phyloP scores from a whole-genome alignment of 495 filamentous ascomycete species.

The Hyphodiscus hymeniophilus region DNA sequence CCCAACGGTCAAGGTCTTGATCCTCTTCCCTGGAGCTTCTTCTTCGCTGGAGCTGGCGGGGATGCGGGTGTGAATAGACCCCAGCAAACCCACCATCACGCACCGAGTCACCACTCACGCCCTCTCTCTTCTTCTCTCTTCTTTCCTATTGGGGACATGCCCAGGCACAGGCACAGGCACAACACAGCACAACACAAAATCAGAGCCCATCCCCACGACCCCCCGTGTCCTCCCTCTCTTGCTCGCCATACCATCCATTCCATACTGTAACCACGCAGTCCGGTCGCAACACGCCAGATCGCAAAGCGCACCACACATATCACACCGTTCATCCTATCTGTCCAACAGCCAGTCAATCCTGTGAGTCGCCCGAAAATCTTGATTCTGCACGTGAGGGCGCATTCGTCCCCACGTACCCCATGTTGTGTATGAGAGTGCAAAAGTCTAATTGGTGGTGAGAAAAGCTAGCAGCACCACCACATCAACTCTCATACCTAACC shows the following conservation, averaged over 20 bases:
- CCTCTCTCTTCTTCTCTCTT: no score
- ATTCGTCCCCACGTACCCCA: not conserved
- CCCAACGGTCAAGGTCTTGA: no score
- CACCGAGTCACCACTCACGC: no score
- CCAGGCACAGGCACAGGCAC: constrained; percentile 1
- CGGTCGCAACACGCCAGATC: not conserved
- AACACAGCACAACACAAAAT: constrained; percentile 6
- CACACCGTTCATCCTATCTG: not conserved
- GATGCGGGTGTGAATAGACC: not conserved
- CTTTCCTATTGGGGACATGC: not conserved
- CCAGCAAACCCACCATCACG: not conserved
- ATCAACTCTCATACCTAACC: constrained; percentile 5
- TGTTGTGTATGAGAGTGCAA: constrained; percentile 1
- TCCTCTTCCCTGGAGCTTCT: no score
- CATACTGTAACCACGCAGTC: not conserved
- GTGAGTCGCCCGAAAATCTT: not conserved
- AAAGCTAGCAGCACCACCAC: constrained; percentile 13
- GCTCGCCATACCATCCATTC: not conserved
- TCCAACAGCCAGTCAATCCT: not conserved
- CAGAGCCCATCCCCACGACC: not conserved
- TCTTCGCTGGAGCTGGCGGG: no score
- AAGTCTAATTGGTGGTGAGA: constrained; percentile 8
- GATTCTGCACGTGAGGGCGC: constrained; percentile 1
- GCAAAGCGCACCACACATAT: not conserved
- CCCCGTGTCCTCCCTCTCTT: not conserved